A percentile compares a stretch with the other conserved stretches of the same genome.
Evolutionary conservation across 495 filamentous ascomycete species (phyloP).

Genomic region (Aspergillus biplanus): DNA sequence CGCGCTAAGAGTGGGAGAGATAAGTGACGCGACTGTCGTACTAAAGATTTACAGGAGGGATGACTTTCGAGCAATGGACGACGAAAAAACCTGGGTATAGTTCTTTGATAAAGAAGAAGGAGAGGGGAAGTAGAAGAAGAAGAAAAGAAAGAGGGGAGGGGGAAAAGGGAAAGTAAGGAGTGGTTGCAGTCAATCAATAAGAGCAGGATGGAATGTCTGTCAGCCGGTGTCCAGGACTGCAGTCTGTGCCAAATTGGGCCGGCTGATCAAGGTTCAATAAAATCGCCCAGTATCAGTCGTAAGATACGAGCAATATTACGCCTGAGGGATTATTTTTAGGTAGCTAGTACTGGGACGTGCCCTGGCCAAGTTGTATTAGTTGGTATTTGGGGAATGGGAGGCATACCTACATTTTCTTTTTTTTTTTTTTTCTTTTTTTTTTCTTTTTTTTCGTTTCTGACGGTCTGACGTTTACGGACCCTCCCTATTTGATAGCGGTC

Average conservation of each 20-base stretch:
- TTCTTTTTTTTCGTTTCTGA: background rate
- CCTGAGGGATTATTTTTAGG: constrained; percentile 16
- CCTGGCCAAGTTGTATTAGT: background rate
- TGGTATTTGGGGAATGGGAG: background rate
- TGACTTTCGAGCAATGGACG: constrained; percentile 11
- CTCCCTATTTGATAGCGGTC: background rate
- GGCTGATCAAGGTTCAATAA: constrained; percentile 12
- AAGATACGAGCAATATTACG: constrained; percentile 5
- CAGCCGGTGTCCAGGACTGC: constrained; percentile 18
- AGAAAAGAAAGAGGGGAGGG: constrained; percentile 14
- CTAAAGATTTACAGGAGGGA: constrained; percentile 2
- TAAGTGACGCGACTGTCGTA: constrained; percentile 25
- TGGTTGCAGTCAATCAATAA: constrained; percentile 22
- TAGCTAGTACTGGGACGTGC: background rate
- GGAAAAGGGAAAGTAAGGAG: constrained; percentile 18
- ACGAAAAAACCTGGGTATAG: constrained; percentile 14
- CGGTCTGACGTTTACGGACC: background rate
- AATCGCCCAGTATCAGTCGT: background rate
- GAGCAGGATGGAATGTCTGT: constrained; percentile 25
- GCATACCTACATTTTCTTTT: background rate
- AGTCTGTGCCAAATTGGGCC: constrained; percentile 17
- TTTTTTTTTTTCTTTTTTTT: background rate
- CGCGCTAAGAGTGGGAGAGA: constrained; percentile 29
- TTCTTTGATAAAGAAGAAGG: constrained; percentile 21
- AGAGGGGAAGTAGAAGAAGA: constrained; percentile 16